Base-by-base conservation (phyloP, 495 filamentous ascomycete genomes). In the Penicillium ucsense region DNA sequence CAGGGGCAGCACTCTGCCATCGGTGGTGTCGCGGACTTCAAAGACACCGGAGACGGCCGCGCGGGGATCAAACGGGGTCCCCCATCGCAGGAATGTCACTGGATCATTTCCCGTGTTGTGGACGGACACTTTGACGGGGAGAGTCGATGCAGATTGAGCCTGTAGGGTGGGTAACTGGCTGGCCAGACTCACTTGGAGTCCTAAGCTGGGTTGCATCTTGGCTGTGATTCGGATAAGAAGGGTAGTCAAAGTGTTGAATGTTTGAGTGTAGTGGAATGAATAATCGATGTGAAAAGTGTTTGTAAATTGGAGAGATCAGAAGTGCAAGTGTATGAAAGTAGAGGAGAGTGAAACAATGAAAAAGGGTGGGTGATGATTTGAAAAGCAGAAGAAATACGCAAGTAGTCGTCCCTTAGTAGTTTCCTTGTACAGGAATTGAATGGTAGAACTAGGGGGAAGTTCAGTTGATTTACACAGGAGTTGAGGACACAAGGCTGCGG, bases 71-170 rank as follows among this genome's bases (percentile, higher is more conserved):
- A 79, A 53, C 5, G 76, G 76, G 4, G 70, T 70, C 41, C 66
- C 58, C 72, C 71, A 79, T 35, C 53, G 60, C 8, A 79, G 60
- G 11, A 80, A 38, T 2, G 74, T 78, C 9, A 77, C 56, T 30
- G 75, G 62, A 6, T 55, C 34, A 0, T 53, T 39, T 31, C 62
- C 57, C 1, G 59, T 56, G 48, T 78, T 80, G 38, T 62, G 62
- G n/a, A 79, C 58, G 1, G 65, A 64, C 4, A 65, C 56, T 35
- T 51, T 54, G 48, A 70, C 35, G 4, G 57, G 53, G 1, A 58
- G 31, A 10, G 42, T 33, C 28, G 33, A 47, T 8, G 46, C 42
- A 59, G 46, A 58, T 35, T 52, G 52, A 27, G 54, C 47, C 37
- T 49, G 41, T 30, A 43, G 37, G n/a, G 51, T 31, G 38, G 52